Base-by-base conservation (phyloP, 2,329 filamentous ascomycete species). In the Aspergillus arachidicola region DNA sequence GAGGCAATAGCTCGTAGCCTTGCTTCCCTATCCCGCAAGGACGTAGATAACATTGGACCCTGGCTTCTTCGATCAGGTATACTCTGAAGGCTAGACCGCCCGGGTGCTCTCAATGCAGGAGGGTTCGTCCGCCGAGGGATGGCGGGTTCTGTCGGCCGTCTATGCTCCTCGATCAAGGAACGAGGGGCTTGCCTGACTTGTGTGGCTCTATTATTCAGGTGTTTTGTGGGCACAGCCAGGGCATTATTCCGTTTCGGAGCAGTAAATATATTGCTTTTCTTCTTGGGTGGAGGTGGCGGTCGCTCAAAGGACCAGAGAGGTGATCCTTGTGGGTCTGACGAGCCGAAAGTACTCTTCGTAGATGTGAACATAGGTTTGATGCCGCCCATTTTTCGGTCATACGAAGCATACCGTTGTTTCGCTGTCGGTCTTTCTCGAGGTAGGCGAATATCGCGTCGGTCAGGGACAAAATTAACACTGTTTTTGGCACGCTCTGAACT, bases 401-500 rank as follows among this genome's bases (percentile, higher is more conserved):
- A 73, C 7, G 70, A 67, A 53, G 74, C 74, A 62, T 73, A 73
- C 28, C 72, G 71, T 59, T 77, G 74, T 54, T 69, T 69, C 9
- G 65, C 54, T 1, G 72, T 76, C 9, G 76, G 74, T 38, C 71
- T 66, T 54, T 72, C 67, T 30, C 69, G 69, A 5, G 75, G 75
- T n/a, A 77, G 70, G 21, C 67, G 69, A 38, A 68, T 51, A 51
- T 62, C 69, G 21, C 69, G 72, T 41, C 69, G 70, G 36, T 73
- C 76, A 62, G 85, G 82, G 34, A 91, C 81, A 43, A 91, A 82
- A 62, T 82, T 84, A 64, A 85, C 85, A 16, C 81, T 82, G 61
- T 89, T 86, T 60, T 83, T 82, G 41, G 84, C 82, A 67, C 87
- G 86, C 64, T 87, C 80, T 62, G 86, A 80, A 70, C 85, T 83